A percentile compares a stretch with the other conserved stretches of the same genome.
Evolutionary conservation across 108 stramenopile species (phyloP).

Genomic region (Nitzschia inconspicua): DNA sequence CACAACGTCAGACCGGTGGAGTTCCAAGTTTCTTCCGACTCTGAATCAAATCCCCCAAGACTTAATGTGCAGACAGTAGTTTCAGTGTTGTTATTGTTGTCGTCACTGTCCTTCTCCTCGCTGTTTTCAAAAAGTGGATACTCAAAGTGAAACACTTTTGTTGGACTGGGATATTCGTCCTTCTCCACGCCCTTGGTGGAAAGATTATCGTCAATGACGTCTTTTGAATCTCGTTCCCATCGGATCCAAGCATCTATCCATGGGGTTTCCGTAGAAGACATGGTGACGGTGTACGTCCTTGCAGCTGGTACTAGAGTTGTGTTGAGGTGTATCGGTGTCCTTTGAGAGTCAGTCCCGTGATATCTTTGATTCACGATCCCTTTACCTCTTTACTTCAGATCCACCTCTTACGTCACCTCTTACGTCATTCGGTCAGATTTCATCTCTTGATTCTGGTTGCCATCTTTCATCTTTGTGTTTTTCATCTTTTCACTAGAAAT

Average conservation of each 20-base stretch:
- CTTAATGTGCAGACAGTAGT: constrained; percentile 16
- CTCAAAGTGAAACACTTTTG: constrained; percentile 13
- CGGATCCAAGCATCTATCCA: constrained; percentile 60
- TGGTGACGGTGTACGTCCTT: too few relatives aligned
- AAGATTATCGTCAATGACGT: constrained; percentile 22
- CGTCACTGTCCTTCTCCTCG: neutral
- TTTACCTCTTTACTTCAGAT: too few relatives aligned
- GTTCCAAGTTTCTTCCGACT: constrained; percentile 62
- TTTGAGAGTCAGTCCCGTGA: too few relatives aligned
- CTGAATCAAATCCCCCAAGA: constrained; percentile 44
- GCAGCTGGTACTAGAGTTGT: too few relatives aligned
- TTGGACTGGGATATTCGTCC: constrained; percentile 28
- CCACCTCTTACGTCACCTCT: too few relatives aligned
- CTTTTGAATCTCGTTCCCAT: constrained; percentile 38
- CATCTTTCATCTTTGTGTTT: too few relatives aligned
- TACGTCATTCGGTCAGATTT: too few relatives aligned
- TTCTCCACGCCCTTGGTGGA: constrained; percentile 27
- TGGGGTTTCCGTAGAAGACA: constrained; percentile 33
- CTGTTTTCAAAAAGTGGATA: too few relatives aligned
- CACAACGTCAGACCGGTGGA: constrained; percentile 71
- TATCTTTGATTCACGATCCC: too few relatives aligned
- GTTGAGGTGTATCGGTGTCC: too few relatives aligned
- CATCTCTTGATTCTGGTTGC: too few relatives aligned
- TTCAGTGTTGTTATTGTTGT: neutral
- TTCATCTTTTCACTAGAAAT: too few relatives aligned